Conservation (phyloP, 306 rosid genomes). For the Spatholobus suberectus region DNA sequence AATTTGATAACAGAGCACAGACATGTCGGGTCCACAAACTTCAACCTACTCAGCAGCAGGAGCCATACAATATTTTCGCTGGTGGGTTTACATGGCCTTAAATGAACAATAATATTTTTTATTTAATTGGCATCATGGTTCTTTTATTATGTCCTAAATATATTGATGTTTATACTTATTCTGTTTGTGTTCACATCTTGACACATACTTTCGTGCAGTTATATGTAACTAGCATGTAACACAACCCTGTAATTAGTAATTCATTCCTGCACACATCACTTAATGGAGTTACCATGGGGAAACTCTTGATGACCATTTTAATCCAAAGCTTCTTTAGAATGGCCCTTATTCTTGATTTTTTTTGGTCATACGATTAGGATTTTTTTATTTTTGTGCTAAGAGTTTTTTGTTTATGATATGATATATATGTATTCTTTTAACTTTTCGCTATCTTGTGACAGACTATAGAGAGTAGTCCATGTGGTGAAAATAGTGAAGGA, state of each 20-base stretch:
- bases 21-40: slow-evolving; percentile 97
- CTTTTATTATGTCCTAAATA: slow-evolving; percentile 18
- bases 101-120: slow-evolving; percentile 34
- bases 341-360: background rate
- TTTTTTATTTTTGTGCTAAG: background rate
- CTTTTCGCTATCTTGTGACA: slow-evolving; percentile 51
- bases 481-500: slow-evolving; percentile 85
- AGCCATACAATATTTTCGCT: slow-evolving; percentile 97
- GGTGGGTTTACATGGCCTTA: slow-evolving; percentile 57
- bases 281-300: background rate
- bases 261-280: background rate
- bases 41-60: slow-evolving; percentile 97
- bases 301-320: background rate
- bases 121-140: slow-evolving; percentile 33
- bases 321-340: background rate
- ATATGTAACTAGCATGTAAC: background rate
- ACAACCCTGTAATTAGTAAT: background rate
- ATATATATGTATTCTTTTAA: slow-evolving; percentile 12
- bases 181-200: slow-evolving; percentile 21
- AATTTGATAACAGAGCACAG: slow-evolving; percentile 81
- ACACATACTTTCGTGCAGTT: slow-evolving; percentile 1
- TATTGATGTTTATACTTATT: background rate
- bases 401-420: background rate
- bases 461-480: slow-evolving; percentile 95
- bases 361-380: background rate